These are phyloP conservation scores for Eimeria tenella DNA, from an alignment of 169 alveolate species.

Conservation along the genomic window DNA sequence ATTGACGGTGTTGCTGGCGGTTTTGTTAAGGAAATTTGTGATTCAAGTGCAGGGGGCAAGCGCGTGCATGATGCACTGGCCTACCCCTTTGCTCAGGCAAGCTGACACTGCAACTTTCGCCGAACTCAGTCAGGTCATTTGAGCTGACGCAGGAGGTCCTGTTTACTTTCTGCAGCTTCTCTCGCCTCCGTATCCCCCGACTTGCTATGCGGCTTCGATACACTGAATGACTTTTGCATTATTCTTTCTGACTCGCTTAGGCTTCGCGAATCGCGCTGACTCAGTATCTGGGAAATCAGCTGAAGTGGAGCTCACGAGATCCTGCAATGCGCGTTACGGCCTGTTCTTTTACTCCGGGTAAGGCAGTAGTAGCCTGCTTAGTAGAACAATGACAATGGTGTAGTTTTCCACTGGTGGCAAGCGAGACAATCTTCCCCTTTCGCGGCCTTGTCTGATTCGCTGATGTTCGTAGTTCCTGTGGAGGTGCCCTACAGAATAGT, in stretches of 20 bases:
- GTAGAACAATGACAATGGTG: too few species aligned
- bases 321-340: background rate
- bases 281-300: conserved; percentile 22
- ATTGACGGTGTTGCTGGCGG: background rate
- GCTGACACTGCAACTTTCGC: background rate
- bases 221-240: too few species aligned
- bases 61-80: conserved; percentile 33
- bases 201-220: too few species aligned
- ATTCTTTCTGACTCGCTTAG: background rate
- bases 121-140: too few species aligned
- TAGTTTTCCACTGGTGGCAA: too few species aligned
- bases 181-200: too few species aligned
- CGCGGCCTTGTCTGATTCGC: too few species aligned
- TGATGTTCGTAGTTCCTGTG: too few species aligned
- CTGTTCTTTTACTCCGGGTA: conserved; percentile 33
- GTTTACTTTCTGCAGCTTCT: too few species aligned
- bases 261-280: conserved; percentile 38
- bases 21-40: background rate
- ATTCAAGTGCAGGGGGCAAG: background rate
- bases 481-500: too few species aligned
- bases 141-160: too few species aligned
- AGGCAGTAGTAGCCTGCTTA: background rate
- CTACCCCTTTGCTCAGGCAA: conserved; percentile 25
- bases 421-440: too few species aligned
- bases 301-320: background rate